These are phyloP conservation scores for Candida ascalaphidarum DNA, from an alignment of 805 yeast species.

Conservation along the genomic window DNA sequence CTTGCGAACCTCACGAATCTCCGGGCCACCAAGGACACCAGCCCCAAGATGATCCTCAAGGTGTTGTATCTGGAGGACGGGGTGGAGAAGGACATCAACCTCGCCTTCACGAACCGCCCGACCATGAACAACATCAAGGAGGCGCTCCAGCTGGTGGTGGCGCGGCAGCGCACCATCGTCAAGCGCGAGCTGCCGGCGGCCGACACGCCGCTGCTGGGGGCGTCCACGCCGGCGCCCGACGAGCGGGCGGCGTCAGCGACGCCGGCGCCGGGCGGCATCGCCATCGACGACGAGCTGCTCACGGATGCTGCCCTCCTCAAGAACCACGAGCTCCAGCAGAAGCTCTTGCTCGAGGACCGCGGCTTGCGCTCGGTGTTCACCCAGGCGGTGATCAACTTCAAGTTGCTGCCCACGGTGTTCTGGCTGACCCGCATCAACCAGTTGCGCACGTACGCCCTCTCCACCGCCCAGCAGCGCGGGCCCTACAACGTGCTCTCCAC, in stretches of 20 bases:
- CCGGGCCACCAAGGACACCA: conserved; percentile 62
- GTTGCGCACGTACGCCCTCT: conserved; percentile 77
- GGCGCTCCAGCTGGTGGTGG: conserved; percentile 57
- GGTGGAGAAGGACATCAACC: conserved; percentile 22
- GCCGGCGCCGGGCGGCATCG: conserved; percentile 10
- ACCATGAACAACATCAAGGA: conserved; percentile 71
- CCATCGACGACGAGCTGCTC: conserved; percentile 16
- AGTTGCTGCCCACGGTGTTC: conserved; percentile 73
- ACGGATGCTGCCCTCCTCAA: conserved; percentile 45
- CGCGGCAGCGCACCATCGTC: conserved; percentile 51
- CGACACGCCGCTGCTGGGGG: conserved; percentile 22
- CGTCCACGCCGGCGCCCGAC: conserved; percentile 8
- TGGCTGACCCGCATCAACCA: conserved; percentile 80
- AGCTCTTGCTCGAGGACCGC: conserved; percentile 61
- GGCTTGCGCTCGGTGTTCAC: conserved; percentile 67
- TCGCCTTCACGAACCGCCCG: conserved; percentile 62
- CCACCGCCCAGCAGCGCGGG: conserved; percentile 78
- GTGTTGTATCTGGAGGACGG: conserved; percentile 38
- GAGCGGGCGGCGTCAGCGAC: conserved; percentile 5
- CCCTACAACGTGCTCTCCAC: conserved; percentile 92
- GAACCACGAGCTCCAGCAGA: conserved; percentile 73
- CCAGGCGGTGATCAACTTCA: conserved; percentile 75
- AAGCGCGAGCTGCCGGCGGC: too few species aligned
- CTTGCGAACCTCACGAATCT: conserved; percentile 32
- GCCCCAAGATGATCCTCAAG: conserved; percentile 60